A percentile compares a stretch with the other conserved stretches of the same genome.
phyloP scores from a whole-genome alignment of 2,329 filamentous ascomycete species.

The Fusarium veterinarium region DNA sequence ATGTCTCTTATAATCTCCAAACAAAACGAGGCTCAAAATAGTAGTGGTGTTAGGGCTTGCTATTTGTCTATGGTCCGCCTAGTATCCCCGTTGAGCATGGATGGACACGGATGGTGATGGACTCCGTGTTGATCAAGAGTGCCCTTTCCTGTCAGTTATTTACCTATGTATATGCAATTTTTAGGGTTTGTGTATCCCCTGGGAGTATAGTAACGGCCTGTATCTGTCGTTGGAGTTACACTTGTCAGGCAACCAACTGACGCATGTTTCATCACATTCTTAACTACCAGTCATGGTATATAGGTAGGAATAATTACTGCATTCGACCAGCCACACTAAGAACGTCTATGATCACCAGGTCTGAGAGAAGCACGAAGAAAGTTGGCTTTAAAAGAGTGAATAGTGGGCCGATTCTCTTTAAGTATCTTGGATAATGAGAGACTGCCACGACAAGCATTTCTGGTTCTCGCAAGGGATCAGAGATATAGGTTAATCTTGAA shows the following conservation, averaged over 20 bases:
- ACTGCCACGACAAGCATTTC: background rate
- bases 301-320: no score
- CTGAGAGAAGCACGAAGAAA: background rate
- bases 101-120: no score
- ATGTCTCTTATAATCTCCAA: background rate
- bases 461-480: no score
- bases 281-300: no score
- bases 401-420: background rate
- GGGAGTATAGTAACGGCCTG: background rate
- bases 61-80: background rate
- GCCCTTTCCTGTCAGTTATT: accelerated
- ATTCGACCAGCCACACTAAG: no score
- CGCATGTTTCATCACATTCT: no score
- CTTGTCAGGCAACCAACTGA: background rate
- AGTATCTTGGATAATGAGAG: background rate
- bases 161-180: background rate
- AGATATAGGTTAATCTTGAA: background rate
- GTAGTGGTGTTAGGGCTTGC: background rate
- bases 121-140: background rate
- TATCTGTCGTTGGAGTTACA: background rate
- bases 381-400: background rate
- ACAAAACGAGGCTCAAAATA: background rate
- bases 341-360: no score
- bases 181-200: no score
- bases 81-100: background rate